These are phyloP conservation scores for Beauveria caledonica DNA, from an alignment of 2,329 filamentous ascomycete genomes.

Conservation along the genomic window DNA sequence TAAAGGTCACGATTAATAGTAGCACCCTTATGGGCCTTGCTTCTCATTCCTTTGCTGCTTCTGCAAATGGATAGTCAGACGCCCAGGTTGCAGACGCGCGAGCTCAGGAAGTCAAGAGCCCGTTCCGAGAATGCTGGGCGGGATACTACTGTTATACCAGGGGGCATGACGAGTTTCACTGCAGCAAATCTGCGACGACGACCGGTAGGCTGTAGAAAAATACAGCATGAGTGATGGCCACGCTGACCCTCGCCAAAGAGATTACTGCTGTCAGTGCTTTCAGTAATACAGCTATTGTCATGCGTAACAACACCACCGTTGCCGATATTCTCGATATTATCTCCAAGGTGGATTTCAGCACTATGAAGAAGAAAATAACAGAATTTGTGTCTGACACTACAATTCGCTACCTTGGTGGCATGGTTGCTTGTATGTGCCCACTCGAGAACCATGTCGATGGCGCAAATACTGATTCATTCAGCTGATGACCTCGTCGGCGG, in stretches of 20 bases:
- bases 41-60: not conserved
- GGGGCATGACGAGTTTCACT: constrained; percentile 66
- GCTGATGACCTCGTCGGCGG: constrained; percentile 66
- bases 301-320: constrained; percentile 60
- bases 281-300: constrained; percentile 70
- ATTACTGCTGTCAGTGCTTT: constrained; percentile 73
- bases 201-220: constrained; percentile 43
- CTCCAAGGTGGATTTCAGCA: constrained; percentile 60
- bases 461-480: constrained; percentile 17
- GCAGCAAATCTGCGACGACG: constrained; percentile 56
- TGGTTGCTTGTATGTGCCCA: constrained; percentile 54
- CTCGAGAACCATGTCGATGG: not conserved
- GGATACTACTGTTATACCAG: constrained; percentile 69
- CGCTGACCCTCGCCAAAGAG: constrained; percentile 37
- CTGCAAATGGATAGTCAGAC: not conserved
- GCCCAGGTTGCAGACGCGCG: constrained; percentile 20
- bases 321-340: constrained; percentile 64
- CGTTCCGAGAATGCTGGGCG: constrained; percentile 63
- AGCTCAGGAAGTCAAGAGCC: constrained; percentile 55
- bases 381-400: constrained; percentile 84
- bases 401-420: constrained; percentile 75
- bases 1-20: not conserved
- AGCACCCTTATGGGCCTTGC: not conserved
- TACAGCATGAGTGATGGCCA: not conserved
- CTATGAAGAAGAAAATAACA: constrained; percentile 35